Percentiles rank a stretch among this genome's conserved stretches.
Evolutionary conservation across 2,329 filamentous ascomycete genomes (phyloP).

Genomic region (Raffaelea ambrosiae): DNA sequence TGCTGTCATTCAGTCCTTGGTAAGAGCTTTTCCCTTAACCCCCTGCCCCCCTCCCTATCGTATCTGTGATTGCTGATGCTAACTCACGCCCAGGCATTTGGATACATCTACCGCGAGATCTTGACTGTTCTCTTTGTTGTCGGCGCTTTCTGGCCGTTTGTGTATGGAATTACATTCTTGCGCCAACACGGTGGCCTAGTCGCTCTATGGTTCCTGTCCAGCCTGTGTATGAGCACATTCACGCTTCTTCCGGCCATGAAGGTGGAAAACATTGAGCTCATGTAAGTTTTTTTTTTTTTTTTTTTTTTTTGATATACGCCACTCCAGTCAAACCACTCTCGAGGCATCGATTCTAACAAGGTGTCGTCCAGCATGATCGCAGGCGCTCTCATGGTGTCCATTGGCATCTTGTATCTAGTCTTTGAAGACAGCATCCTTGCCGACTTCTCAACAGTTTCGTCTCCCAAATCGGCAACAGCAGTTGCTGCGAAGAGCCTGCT

Average conservation of each 20-base stretch:
- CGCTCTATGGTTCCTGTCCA: constrained; percentile 66
- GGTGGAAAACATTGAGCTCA: constrained; percentile 63
- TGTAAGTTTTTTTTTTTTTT: constrained; percentile 42
- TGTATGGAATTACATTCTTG: constrained; percentile 68
- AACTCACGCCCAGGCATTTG: constrained; percentile 57
- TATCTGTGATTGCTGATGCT: not conserved
- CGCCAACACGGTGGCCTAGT: constrained; percentile 55
- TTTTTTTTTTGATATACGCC: not conserved
- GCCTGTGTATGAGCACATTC: constrained; percentile 78
- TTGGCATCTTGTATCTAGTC: constrained; percentile 69
- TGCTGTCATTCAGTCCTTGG: constrained; percentile 68
- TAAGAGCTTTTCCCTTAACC: constrained; percentile 26
- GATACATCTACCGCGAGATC: constrained; percentile 85
- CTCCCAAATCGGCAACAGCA: constrained; percentile 10
- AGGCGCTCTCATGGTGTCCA: constrained; percentile 65
- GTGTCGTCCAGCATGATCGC: constrained; percentile 58
- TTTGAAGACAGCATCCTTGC: constrained; percentile 60
- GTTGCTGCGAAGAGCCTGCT: constrained; percentile 29
- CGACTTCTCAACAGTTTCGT: constrained; percentile 28
- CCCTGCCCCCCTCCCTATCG: not conserved
- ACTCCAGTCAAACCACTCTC: too few relatives aligned
- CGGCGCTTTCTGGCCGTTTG: constrained; percentile 67
- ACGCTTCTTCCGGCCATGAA: constrained; percentile 85
- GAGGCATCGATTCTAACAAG: constrained; percentile 1
- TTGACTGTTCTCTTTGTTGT: constrained; percentile 73